Evolutionary conservation across 2,329 filamentous ascomycete species (phyloP).

Genomic region (Pseudogymnoascus sp.): DNA sequence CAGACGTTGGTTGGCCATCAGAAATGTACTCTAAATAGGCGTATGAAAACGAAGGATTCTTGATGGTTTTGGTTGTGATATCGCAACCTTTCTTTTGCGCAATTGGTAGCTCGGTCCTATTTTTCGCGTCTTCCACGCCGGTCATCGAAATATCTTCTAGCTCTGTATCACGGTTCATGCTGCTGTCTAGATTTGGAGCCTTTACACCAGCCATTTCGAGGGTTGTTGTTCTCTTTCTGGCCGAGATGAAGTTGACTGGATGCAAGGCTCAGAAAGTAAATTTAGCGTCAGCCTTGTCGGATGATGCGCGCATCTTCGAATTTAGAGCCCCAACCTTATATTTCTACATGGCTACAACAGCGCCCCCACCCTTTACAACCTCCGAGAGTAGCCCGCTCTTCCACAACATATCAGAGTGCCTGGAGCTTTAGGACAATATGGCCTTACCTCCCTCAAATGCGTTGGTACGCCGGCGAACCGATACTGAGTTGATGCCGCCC

Average conservation of each 20-base stretch:
- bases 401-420: conserved; percentile 31
- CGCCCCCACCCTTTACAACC: neutral
- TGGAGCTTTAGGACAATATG: neutral
- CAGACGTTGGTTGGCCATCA: conserved; percentile 12
- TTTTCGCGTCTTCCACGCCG: neutral
- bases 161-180: neutral
- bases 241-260: neutral
- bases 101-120: neutral
- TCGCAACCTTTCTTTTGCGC: conserved; percentile 30
- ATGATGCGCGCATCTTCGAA: neutral
- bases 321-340: conserved; percentile 5
- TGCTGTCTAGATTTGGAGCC: neutral
- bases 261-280: conserved; percentile 2
- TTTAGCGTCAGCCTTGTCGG: conserved; percentile 13
- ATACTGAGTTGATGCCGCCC: conserved; percentile 74
- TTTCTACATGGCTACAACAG: neutral
- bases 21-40: conserved; percentile 37
- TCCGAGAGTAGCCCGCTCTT: conserved; percentile 3
- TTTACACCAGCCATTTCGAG: neutral
- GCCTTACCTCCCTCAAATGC: conserved; percentile 39
- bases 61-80: conserved; percentile 44
- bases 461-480: conserved; percentile 52
- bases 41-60: conserved; percentile 46
- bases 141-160: conserved; percentile 6
- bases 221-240: neutral